Evolutionary conservation across 768 basidiomycete species (phyloP), one percentile per base, ranked within the genome.

Genomic region (Rhizopogon vinicolor): DNA sequence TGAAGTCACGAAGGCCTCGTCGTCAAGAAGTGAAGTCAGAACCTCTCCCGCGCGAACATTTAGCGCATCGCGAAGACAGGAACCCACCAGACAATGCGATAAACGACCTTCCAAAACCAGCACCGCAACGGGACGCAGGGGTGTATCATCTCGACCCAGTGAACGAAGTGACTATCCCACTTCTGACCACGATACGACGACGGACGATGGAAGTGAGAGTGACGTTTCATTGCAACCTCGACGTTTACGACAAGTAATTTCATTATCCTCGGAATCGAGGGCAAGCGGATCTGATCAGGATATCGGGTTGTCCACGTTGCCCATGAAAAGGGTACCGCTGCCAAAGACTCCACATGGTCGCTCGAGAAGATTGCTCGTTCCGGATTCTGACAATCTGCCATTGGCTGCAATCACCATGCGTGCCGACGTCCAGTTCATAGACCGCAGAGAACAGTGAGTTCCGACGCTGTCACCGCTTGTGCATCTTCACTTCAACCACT

Each of bases 331-430:
- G 55, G 65, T 72, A 13, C 61, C 56, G 18, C 57, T 74, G 40
- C 73, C 73, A 22, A 73, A 64, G 61, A 69, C 68, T 8, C 53
- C 51, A 16, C 50, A 72, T 56, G 72, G 68, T 22, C 66, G 66
- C 41, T 56, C 71, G 45, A 65, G 73, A 51, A 66, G 73, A 49
- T 61, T 72, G 44, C 54, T 73, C 19, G 40, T 64, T 18, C 71
- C 71, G 18, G 57, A 53, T 41, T 62, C 62, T 18, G 48, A 39
- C 22, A 56, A 63, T 13, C 65, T 74, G 43, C 75, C 77, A 10
- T 58, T 78, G 45, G 66, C 71, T 44, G 74, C 76, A 33, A 65
- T 80, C 52, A 77, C 76, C 28, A 79, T 79, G 79, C 65, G 74
- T 41, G 72, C 70, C 35, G 75, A 79, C 53, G 63, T 71, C n/a